Percentiles rank a stretch among this genome's conserved stretches.
Evolutionary conservation across 2,329 filamentous ascomycete species (phyloP).

Genomic region (Trichoderma endophyticum): DNA sequence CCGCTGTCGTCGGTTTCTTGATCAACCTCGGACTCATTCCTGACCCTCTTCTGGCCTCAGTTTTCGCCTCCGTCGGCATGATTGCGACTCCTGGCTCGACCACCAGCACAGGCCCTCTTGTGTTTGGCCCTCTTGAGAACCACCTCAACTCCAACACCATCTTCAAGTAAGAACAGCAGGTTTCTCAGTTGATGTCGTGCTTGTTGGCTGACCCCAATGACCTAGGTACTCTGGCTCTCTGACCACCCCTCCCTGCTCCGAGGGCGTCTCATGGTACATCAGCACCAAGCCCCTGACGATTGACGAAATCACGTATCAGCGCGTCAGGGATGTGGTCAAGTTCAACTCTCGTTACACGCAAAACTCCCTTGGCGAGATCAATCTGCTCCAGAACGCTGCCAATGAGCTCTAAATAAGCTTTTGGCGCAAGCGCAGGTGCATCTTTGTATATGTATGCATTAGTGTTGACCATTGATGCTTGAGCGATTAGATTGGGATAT

Average conservation of each 20-base stretch:
- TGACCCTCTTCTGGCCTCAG: slow-evolving; percentile 33
- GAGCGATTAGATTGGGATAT: neutral
- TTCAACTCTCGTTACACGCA: slow-evolving; percentile 57
- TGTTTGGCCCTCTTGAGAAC: slow-evolving; percentile 40
- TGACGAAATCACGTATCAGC: slow-evolving; percentile 47
- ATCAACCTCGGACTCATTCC: slow-evolving; percentile 1
- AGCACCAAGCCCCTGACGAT: slow-evolving; percentile 44
- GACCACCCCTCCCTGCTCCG: slow-evolving; percentile 60
- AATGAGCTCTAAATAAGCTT: neutral
- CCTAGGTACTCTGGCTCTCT: slow-evolving; percentile 54
- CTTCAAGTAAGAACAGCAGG: slow-evolving; percentile 23
- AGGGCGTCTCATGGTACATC: slow-evolving; percentile 54
- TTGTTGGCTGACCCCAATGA: neutral
- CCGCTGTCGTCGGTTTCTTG: slow-evolving; percentile 29
- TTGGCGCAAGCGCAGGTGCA: neutral
- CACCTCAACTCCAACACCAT: slow-evolving; percentile 34
- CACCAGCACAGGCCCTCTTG: slow-evolving; percentile 36
- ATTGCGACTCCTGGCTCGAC: slow-evolving; percentile 39
- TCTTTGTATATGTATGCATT: neutral
- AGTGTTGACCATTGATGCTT: neutral
- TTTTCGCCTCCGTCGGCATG: slow-evolving; percentile 38
- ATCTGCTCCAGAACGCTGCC: slow-evolving; percentile 10
- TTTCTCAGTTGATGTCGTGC: neutral
- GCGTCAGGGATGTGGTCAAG: slow-evolving; percentile 50
- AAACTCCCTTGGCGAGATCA: slow-evolving; percentile 44